phyloP scores from a whole-genome alignment of 2,329 filamentous ascomycete species.

The Salinomyces thailandicus region DNA sequence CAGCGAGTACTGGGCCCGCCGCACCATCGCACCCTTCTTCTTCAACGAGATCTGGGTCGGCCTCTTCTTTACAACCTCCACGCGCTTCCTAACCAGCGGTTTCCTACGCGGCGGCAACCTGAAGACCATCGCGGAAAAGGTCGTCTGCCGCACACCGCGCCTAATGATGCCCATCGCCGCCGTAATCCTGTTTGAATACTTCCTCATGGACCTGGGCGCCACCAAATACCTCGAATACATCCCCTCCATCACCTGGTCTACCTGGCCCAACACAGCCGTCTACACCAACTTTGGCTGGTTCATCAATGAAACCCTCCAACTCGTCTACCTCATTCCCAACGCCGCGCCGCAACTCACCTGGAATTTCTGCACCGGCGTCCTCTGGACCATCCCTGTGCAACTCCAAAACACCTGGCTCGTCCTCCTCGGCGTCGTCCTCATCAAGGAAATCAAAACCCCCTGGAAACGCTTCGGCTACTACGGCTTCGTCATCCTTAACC shows the following conservation, averaged over 20 bases:
- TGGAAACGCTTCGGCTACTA: conserved; percentile 39
- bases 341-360: conserved; percentile 37
- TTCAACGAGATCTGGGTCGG: conserved; percentile 40
- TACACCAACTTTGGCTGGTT: conserved; percentile 34
- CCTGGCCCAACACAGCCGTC: conserved; percentile 35
- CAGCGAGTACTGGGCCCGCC: conserved; percentile 34
- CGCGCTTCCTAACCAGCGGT: conserved; percentile 33
- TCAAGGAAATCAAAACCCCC: conserved; percentile 35
- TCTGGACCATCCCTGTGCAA: conserved; percentile 42
- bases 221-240: conserved; percentile 35
- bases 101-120: conserved; percentile 36
- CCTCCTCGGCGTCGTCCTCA: conserved; percentile 32
- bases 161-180: conserved; percentile 36
- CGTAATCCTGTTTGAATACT: conserved; percentile 37
- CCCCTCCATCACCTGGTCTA: conserved; percentile 38
- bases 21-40: conserved; percentile 35
- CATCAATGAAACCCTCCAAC: conserved; percentile 34
- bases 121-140: conserved; percentile 33
- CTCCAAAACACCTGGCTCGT: conserved; percentile 38
- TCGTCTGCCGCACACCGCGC: conserved; percentile 34
- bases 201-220: conserved; percentile 36
- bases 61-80: conserved; percentile 39
- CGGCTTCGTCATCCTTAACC: conserved; percentile 32
- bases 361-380: conserved; percentile 40
- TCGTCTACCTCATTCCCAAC: conserved; percentile 39